Evolutionary conservation across 1,139 yeast genomes (phyloP).

Genomic region (Martiniozyma asiatica): DNA sequence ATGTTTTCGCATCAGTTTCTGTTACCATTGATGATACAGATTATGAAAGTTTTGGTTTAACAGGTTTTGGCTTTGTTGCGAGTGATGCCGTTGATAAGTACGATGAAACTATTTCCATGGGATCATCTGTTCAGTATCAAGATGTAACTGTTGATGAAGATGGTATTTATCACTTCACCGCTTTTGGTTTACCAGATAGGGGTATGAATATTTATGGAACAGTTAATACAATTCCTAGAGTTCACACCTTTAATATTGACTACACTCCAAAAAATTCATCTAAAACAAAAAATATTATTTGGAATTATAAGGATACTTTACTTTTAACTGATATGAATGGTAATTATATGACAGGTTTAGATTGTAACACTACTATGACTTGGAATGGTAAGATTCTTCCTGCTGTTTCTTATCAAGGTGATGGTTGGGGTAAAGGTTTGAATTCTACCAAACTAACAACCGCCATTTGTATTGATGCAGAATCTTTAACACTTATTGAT

Average conservation of each 20-base stretch:
- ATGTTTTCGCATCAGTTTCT: conserved; percentile 9
- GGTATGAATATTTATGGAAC: conserved; percentile 23
- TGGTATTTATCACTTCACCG: conserved; percentile 17
- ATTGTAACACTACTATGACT: conserved; percentile 16
- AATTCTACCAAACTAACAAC: conserved; percentile 13
- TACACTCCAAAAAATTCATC: conserved; percentile 16
- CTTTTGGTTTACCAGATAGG: conserved; percentile 21
- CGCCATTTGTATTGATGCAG: conserved; percentile 19
- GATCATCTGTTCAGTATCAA: conserved; percentile 19
- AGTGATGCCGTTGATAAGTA: conserved; percentile 18
- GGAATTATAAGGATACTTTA: conserved; percentile 19
- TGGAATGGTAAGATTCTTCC: conserved; percentile 17
- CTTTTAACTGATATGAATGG: conserved; percentile 19
- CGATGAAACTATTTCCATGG: conserved; percentile 21
- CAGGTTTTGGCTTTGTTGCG: conserved; percentile 18
- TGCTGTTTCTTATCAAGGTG: conserved; percentile 18
- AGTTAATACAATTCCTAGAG: conserved; percentile 16
- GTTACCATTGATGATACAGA: conserved; percentile 15
- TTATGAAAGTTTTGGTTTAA: conserved; percentile 17
- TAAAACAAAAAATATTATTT: conserved; percentile 13
- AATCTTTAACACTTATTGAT: conserved; percentile 16
- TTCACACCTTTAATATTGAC: conserved; percentile 14
- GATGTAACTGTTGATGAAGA: conserved; percentile 8
- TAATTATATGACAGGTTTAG: conserved; percentile 17
- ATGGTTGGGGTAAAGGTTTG: conserved; percentile 18